These are phyloP conservation scores for Phytophthora hybrid DNA, from an alignment of 352 stramenopile genomes.

Conservation along the genomic window DNA sequence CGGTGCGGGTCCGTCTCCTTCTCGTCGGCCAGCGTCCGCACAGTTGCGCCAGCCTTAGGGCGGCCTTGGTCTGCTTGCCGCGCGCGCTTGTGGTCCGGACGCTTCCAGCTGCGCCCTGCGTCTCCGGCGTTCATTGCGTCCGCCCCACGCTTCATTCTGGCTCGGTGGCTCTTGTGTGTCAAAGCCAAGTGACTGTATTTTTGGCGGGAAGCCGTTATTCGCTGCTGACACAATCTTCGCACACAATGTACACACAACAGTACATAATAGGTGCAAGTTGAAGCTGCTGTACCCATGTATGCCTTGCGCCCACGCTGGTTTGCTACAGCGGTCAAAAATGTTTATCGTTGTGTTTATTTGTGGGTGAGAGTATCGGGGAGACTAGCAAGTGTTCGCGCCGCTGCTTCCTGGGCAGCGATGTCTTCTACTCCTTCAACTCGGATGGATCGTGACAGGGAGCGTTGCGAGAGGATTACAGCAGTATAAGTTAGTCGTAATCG, in stretches of 20 bases:
- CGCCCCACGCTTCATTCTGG: slow-evolving; percentile 33
- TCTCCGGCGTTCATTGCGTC: slow-evolving; percentile 23
- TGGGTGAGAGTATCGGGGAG: neutral
- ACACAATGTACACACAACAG: neutral
- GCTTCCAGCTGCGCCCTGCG: neutral
- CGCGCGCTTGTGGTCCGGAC: slow-evolving; percentile 29
- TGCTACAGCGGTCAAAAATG: slow-evolving; percentile 1
- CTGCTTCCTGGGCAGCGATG: slow-evolving; percentile 4
- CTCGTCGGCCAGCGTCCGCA: slow-evolving; percentile 64
- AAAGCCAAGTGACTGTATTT: slow-evolving; percentile 27
- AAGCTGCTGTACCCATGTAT: neutral
- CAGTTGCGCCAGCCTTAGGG: slow-evolving; percentile 6
- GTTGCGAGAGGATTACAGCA: slow-evolving; percentile 15
- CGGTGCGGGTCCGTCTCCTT: slow-evolving; percentile 84
- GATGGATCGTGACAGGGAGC: slow-evolving; percentile 7
- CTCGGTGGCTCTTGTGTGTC: neutral
- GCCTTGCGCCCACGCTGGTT: no score
- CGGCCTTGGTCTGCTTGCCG: slow-evolving; percentile 11
- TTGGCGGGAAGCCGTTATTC: slow-evolving; percentile 33
- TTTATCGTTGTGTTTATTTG: slow-evolving; percentile 25
- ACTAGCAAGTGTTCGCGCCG: neutral
- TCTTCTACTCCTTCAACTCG: slow-evolving; percentile 8
- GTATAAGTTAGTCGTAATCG: slow-evolving; percentile 85
- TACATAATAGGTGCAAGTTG: slow-evolving; percentile 1
- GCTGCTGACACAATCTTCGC: neutral